These are phyloP conservation scores for Cyclocybe aegerita DNA, from an alignment of 768 basidiomycete genomes.

Conservation along the genomic window DNA sequence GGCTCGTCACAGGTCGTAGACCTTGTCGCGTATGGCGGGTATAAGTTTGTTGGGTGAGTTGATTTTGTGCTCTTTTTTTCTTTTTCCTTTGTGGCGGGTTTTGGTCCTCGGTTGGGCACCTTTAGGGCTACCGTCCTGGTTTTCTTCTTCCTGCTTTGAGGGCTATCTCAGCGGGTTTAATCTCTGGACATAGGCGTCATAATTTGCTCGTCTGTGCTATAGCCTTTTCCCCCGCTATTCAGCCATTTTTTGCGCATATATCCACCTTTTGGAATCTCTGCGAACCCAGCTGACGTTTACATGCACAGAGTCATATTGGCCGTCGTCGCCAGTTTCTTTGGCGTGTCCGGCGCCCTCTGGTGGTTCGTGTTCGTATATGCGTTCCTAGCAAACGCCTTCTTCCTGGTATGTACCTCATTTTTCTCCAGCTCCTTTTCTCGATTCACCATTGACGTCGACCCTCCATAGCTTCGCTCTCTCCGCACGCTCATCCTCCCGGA, in stretches of 20 bases:
- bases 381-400: conserved; percentile 89
- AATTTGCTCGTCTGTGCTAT: no score
- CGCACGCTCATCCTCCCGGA: conserved; percentile 92
- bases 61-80: no score
- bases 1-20: conserved; percentile 72
- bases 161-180: no score
- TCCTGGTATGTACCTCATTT: conserved; percentile 63
- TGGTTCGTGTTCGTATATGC: conserved; percentile 77
- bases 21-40: conserved; percentile 89
- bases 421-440: neutral
- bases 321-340: conserved; percentile 69
- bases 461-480: conserved; percentile 81
- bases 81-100: no score
- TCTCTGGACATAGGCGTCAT: no score
- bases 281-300: no score
- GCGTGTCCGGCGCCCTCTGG: conserved; percentile 62
- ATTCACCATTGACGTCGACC: neutral
- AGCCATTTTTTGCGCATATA: no score
- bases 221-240: no score
- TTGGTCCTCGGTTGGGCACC: no score
- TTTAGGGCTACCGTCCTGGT: no score
- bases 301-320: conserved; percentile 74
- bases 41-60: conserved; percentile 47
- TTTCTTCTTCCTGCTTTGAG: no score
- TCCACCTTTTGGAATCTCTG: no score